A percentile compares a stretch with the other conserved stretches of the same genome.
Conservation (phyloP, 441 rosid genomes). For the Isatis lusitanica region DNA sequence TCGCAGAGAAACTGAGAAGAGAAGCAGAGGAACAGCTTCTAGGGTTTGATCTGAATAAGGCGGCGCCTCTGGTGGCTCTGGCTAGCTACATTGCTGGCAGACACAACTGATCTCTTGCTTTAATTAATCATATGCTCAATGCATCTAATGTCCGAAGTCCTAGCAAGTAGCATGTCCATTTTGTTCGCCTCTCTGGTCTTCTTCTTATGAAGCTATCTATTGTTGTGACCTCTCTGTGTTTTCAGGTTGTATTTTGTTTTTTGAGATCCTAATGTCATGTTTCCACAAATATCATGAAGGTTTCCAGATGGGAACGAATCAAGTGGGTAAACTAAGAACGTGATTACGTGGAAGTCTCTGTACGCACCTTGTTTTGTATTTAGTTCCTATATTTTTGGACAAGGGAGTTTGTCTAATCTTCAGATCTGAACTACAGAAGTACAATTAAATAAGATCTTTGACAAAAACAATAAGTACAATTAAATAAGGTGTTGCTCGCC, state of each 20-base stretch:
- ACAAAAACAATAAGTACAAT: no score
- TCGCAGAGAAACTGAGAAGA: conserved; percentile 24
- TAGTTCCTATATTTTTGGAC: no score
- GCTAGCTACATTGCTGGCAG: conserved; percentile 32
- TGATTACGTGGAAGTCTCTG: no score
- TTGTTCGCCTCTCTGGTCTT: no score
- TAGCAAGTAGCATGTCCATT: background rate
- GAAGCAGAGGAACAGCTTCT: conserved; percentile 33
- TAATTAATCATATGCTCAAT: background rate
- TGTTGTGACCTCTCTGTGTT: background rate
- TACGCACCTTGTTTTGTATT: no score
- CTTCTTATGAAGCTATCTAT: background rate
- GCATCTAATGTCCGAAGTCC: background rate
- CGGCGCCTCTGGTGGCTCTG: conserved; percentile 34
- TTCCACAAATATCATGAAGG: background rate
- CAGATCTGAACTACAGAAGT: no score
- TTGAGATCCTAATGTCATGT: background rate
- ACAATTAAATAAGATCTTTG: no score
- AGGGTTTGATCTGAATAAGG: conserved; percentile 27
- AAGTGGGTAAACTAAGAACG: no score
- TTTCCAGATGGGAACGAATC: no score
- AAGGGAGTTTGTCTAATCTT: no score
- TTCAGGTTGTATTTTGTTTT: background rate
- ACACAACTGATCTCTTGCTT: conserved; percentile 16
- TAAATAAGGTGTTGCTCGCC: no score